Percentiles rank a stretch among this genome's conserved stretches.
Evolutionary conservation across 1,139 yeast genomes (phyloP).

Genomic region (Pichia sp.): DNA sequence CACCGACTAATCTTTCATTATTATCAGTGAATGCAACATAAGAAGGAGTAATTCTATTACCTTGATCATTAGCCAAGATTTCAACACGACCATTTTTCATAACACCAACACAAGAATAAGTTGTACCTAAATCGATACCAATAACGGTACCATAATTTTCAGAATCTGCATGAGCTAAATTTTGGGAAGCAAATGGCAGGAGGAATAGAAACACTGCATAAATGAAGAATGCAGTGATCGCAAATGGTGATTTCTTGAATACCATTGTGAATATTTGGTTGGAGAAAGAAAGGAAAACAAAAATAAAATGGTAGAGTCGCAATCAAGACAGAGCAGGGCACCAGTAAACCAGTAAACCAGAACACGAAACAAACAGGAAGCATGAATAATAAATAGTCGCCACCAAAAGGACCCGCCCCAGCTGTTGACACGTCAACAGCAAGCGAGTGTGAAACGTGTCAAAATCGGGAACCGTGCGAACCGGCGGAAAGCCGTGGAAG

Average conservation of each 20-base stretch:
- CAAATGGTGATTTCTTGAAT: conserved; percentile 11
- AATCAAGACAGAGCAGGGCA: too few species aligned
- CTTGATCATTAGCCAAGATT: conserved; percentile 90
- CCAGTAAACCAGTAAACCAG: too few species aligned
- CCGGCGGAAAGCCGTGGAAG: too few species aligned
- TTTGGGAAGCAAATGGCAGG: conserved; percentile 46
- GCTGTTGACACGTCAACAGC: too few species aligned
- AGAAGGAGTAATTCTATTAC: conserved; percentile 91
- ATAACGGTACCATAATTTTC: conserved; percentile 73
- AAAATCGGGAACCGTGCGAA: too few species aligned
- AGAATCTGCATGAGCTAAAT: conserved; percentile 37
- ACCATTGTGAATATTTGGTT: conserved; percentile 1
- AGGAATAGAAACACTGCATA: conserved; percentile 54
- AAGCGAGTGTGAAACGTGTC: too few species aligned
- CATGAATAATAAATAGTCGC: too few species aligned
- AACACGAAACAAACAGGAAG: too few species aligned
- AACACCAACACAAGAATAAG: conserved; percentile 92
- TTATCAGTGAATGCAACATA: conserved; percentile 74
- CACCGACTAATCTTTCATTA: conserved; percentile 83
- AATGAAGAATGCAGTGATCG: conserved; percentile 27
- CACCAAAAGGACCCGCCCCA: too few species aligned
- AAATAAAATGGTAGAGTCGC: too few species aligned
- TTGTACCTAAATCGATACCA: conserved; percentile 85
- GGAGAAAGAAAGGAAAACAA: not conserved
- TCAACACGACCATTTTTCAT: conserved; percentile 90